Evolutionary conservation across 208 protist genomes (phyloP).

Genomic region (Crithidia fasciculata): DNA sequence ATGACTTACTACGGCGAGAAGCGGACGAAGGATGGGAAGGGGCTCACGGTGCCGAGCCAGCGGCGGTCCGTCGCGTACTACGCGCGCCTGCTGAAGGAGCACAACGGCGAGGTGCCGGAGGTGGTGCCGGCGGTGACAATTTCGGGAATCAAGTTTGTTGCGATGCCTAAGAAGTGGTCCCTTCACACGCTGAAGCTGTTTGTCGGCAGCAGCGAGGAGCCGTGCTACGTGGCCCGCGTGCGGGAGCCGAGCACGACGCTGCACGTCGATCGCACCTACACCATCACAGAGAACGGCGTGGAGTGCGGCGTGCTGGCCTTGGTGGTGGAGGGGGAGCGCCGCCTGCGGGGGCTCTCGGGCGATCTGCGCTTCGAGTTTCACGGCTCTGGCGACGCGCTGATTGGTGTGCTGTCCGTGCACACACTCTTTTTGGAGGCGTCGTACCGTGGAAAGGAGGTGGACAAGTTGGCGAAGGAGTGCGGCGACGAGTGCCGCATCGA

Average conservation of each 20-base stretch:
- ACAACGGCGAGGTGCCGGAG: constrained; percentile 43
- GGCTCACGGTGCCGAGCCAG: constrained; percentile 91
- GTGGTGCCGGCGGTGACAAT: constrained; percentile 38
- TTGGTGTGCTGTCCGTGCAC: constrained; percentile 51
- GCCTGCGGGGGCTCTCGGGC: constrained; percentile 16
- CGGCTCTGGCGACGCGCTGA: constrained; percentile 19
- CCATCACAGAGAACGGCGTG: constrained; percentile 13
- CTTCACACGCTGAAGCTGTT: constrained; percentile 33
- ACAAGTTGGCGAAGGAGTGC: constrained; percentile 53
- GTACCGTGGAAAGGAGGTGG: constrained; percentile 38
- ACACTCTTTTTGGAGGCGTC: constrained; percentile 55
- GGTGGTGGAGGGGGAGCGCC: constrained; percentile 17
- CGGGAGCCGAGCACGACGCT: constrained; percentile 5
- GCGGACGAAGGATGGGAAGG: constrained; percentile 81
- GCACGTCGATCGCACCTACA: not conserved
- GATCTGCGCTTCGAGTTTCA: constrained; percentile 46
- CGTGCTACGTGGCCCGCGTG: constrained; percentile 13
- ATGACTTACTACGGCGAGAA: constrained; percentile 78
- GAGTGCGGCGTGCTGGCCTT: constrained; percentile 20
- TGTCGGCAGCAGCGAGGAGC: constrained; percentile 19
- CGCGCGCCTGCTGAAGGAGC: constrained; percentile 45
- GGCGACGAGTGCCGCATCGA: constrained; percentile 24
- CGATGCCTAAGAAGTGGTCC: constrained; percentile 23
- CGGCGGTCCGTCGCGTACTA: constrained; percentile 78
- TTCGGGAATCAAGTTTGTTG: constrained; percentile 30